Evolutionary conservation across 495 filamentous ascomycete species (phyloP).

Genomic region (Mytilinidion resinicola): DNA sequence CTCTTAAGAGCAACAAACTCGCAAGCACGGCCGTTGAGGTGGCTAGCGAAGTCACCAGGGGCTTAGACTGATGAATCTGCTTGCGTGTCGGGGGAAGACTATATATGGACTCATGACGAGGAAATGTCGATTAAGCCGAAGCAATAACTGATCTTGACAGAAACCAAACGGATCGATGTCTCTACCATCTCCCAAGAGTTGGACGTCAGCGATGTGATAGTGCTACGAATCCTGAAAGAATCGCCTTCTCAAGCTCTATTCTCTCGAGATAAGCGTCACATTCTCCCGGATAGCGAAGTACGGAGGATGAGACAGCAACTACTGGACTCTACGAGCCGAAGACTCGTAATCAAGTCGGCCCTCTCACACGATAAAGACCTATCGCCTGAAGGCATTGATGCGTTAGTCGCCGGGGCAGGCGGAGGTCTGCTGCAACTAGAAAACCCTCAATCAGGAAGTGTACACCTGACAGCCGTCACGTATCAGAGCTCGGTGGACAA

Average conservation of each 20-base stretch:
- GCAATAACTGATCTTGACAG: not conserved
- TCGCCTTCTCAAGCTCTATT: conserved; percentile 8
- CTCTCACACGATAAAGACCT: conserved; percentile 17
- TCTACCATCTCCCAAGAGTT: conserved; percentile 5
- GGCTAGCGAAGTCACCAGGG: not conserved
- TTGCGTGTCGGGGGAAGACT: too few species aligned
- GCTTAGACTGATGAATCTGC: too few species aligned
- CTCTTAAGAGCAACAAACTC: too few species aligned
- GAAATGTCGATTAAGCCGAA: too few species aligned
- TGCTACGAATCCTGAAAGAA: conserved; percentile 2
- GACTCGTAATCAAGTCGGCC: conserved; percentile 2
- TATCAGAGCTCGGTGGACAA: too few species aligned
- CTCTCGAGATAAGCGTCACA: conserved; percentile 2
- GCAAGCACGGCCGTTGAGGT: not conserved
- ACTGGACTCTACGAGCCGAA: too few species aligned
- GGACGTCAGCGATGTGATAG: not conserved
- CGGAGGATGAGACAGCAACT: too few species aligned
- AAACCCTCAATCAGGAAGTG: too few species aligned
- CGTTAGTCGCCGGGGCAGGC: not conserved
- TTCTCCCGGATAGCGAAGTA: conserved; percentile 1
- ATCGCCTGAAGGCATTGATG: conserved; percentile 9
- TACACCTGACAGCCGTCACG: too few species aligned
- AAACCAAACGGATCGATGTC: conserved; percentile 7
- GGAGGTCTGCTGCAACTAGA: too few species aligned
- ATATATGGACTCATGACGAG: not conserved